phyloP scores from a whole-genome alignment of 2,329 filamentous ascomycete genomes.

The Gremmenia infestans region DNA sequence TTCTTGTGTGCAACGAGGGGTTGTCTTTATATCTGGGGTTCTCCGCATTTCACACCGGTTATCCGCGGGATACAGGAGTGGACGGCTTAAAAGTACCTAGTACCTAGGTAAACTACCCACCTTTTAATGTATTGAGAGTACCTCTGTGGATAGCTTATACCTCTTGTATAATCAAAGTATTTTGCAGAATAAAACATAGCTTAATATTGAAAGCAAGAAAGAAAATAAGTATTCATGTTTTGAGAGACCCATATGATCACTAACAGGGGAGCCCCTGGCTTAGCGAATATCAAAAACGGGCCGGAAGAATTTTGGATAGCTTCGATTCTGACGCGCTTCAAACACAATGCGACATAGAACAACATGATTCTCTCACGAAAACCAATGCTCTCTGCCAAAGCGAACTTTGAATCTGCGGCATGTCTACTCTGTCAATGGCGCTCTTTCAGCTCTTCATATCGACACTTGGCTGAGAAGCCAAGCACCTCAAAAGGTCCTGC shows the following conservation, averaged over 20 bases:
- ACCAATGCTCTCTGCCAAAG: slow-evolving; percentile 13
- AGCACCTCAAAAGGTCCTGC: background rate
- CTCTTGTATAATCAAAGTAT: too few relatives aligned
- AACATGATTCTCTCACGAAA: slow-evolving; percentile 27
- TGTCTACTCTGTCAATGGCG: slow-evolving; percentile 51
- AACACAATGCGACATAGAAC: background rate
- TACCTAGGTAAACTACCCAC: background rate
- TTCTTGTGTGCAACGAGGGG: slow-evolving; percentile 6
- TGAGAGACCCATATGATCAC: background rate
- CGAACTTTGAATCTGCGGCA: slow-evolving; percentile 28
- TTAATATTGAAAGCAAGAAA: too few relatives aligned
- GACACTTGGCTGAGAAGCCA: slow-evolving; percentile 30
- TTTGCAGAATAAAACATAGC: too few relatives aligned
- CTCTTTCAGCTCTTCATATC: slow-evolving; percentile 43
- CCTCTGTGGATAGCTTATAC: too few relatives aligned
- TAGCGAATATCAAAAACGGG: background rate
- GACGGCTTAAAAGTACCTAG: background rate
- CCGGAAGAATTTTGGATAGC: background rate
- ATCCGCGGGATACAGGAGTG: slow-evolving; percentile 11
- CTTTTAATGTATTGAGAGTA: background rate
- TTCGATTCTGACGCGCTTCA: background rate
- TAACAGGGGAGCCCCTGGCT: background rate
- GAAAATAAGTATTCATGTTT: background rate
- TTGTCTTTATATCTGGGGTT: slow-evolving; percentile 13
- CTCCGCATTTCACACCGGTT: slow-evolving; percentile 14